phyloP scores from a whole-genome alignment of 1,284 basidiomycete genomes.

The Microbotryomycetes sp. region DNA sequence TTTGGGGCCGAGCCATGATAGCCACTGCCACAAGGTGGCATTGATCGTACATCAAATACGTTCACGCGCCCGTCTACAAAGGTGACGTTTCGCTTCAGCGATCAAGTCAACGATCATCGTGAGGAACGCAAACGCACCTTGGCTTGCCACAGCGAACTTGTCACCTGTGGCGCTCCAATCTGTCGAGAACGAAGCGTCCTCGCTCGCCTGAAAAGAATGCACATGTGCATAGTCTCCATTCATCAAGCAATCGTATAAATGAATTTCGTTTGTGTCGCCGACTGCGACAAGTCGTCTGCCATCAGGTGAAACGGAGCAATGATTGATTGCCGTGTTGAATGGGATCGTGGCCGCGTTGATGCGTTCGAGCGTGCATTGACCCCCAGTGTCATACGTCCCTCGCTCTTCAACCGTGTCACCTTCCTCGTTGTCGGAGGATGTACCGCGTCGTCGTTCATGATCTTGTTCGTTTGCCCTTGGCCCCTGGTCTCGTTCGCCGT shows the following conservation, averaged over 20 bases:
- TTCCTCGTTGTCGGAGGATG: neutral
- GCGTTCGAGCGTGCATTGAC: slow-evolving; percentile 12
- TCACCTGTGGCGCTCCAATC: slow-evolving; percentile 70
- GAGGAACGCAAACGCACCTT: slow-evolving; percentile 44
- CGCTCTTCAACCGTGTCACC: slow-evolving; percentile 19
- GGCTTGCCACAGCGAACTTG: slow-evolving; percentile 77
- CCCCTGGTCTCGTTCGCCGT: neutral
- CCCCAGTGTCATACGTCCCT: slow-evolving; percentile 11
- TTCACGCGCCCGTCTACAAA: slow-evolving; percentile 63
- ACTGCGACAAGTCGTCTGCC: slow-evolving; percentile 74
- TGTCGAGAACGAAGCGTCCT: slow-evolving; percentile 64
- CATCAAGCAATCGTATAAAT: slow-evolving; percentile 61
- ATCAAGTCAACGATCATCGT: neutral
- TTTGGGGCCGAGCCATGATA: neutral
- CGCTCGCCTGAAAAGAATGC: slow-evolving; percentile 40
- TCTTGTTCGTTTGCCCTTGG: slow-evolving; percentile 3
- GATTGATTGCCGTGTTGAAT: slow-evolving; percentile 63
- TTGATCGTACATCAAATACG: slow-evolving; percentile 45
- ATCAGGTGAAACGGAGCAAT: slow-evolving; percentile 73
- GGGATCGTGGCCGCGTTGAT: slow-evolving; percentile 42
- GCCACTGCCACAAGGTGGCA: slow-evolving; percentile 7
- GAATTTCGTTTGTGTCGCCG: slow-evolving; percentile 74
- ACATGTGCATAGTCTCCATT: slow-evolving; percentile 27
- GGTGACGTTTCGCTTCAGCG: too few species aligned
- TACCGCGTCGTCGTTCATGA: neutral